phyloP scores from a whole-genome alignment of 2,329 filamentous ascomycete species.

The Scedosporium dehoogii region DNA sequence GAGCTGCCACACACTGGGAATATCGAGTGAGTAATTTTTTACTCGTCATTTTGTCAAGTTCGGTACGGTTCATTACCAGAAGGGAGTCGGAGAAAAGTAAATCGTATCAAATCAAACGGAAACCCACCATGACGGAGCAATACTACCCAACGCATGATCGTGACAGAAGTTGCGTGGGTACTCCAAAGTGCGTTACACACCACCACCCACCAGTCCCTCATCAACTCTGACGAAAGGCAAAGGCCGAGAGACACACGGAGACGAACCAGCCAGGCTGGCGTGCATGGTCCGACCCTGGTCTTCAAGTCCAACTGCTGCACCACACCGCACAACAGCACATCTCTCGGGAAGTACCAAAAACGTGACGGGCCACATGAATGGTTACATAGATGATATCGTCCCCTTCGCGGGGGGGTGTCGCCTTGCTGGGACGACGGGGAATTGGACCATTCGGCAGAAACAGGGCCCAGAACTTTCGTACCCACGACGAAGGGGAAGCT shows the following conservation, averaged over 20 bases:
- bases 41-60: not conserved
- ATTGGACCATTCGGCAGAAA: not conserved
- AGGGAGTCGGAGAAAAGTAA: not conserved
- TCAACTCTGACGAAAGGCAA: not conserved
- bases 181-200: not conserved
- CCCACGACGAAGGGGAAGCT: not conserved
- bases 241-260: not conserved
- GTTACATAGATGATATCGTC: not conserved
- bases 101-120: not conserved
- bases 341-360: not conserved
- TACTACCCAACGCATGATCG: not conserved
- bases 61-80: not conserved
- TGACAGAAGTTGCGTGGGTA: not conserved
- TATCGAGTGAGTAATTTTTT: too few relatives aligned
- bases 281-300: not conserved
- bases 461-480: not conserved
- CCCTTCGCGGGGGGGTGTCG: not conserved
- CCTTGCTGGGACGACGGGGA: not conserved
- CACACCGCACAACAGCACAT: too few relatives aligned
- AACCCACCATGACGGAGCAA: not conserved
- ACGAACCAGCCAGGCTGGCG: not conserved
- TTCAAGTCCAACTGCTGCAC: not conserved
- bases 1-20: too few relatives aligned
- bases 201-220: not conserved
- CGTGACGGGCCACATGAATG: not conserved